Conservation (phyloP, 75 land plant species). For the Pinus tabuliformis region DNA sequence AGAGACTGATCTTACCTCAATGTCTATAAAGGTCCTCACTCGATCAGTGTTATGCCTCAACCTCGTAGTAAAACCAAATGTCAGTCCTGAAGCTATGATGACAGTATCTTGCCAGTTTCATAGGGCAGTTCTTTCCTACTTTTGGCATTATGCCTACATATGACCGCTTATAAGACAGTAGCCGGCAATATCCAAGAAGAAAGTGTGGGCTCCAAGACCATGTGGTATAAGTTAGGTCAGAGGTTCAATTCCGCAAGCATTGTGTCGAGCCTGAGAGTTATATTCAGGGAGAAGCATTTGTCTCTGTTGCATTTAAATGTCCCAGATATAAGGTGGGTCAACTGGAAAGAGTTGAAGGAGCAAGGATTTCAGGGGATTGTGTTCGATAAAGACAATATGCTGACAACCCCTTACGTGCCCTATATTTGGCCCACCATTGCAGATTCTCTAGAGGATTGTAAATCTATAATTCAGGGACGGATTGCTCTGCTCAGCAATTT, state of each 20-base stretch:
- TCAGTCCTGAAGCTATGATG: too few relatives aligned
- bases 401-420: slow-evolving; percentile 81
- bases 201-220: neutral
- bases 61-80: too few relatives aligned
- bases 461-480: slow-evolving; percentile 51
- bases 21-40: too few relatives aligned
- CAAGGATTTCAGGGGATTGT: slow-evolving; percentile 86
- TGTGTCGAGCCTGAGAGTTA: slow-evolving; percentile 27
- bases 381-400: slow-evolving; percentile 96
- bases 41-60: too few relatives aligned
- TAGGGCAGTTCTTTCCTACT: too few relatives aligned
- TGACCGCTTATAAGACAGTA: neutral
- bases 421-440: slow-evolving; percentile 61
- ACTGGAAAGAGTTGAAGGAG: slow-evolving; percentile 68
- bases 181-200: neutral
- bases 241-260: slow-evolving; percentile 71
- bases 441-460: slow-evolving; percentile 57
- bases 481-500: slow-evolving; percentile 91
- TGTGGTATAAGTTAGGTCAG: slow-evolving; percentile 53
- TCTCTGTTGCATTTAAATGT: slow-evolving; percentile 68
- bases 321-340: slow-evolving; percentile 71
- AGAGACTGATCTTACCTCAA: too few relatives aligned
- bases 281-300: slow-evolving; percentile 38
- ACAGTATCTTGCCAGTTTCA: too few relatives aligned
- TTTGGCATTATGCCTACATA: neutral